Evolutionary conservation across 345 rosid species (phyloP), one percentile per base, ranked within the genome.

Genomic region (Linum lewisii): DNA sequence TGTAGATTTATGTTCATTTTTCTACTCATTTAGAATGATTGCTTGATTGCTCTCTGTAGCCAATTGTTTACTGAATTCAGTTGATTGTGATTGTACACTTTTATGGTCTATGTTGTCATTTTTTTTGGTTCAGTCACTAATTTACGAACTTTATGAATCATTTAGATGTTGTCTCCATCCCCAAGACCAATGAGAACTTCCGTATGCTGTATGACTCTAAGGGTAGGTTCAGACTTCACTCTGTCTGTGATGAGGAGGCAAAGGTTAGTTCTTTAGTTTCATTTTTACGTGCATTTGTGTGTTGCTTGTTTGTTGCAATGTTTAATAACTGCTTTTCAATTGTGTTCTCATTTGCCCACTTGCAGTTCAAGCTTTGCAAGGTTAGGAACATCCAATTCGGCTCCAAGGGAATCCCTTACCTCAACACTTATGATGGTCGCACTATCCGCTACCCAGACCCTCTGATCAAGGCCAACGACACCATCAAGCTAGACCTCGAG

Each of bases 371-470:
- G 81, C 94, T 88, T 2, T 88, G 96, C 91, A 88, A 86, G 16
- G 66, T 63, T 2, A 22, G 66, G 18, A 22, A 49, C 3, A 24
- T 55, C 45, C 66, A 24, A 32, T 63, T 63, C 38, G 66, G 66
- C 57, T 82, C 77, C 68, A 88, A 88, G 69, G 96, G 94, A 3
- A 86, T 86, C 57, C 96, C 96, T 0, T 86, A 81, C 79, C 63
- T 88, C 3, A 88, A 84, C 72, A 88, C 94, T 18, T 86, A 85
- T 6, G 96, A 88, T 60, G 94, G 96, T 0, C 94, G 94, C 24
- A 88, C 96, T 0, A 84, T 88, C 67, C 87, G 96, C 57, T 85
- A 88, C 74, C 96, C 96, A 0, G 94, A 88, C 65, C 96, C 96
- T 0, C 80, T 88, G 65, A 88, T 88, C 79, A 88, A 78, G 70